Evolutionary conservation across 2,329 filamentous ascomycete genomes (phyloP), one percentile per base, ranked within the genome.

Genomic region (Trichoderma arundinaceum): DNA sequence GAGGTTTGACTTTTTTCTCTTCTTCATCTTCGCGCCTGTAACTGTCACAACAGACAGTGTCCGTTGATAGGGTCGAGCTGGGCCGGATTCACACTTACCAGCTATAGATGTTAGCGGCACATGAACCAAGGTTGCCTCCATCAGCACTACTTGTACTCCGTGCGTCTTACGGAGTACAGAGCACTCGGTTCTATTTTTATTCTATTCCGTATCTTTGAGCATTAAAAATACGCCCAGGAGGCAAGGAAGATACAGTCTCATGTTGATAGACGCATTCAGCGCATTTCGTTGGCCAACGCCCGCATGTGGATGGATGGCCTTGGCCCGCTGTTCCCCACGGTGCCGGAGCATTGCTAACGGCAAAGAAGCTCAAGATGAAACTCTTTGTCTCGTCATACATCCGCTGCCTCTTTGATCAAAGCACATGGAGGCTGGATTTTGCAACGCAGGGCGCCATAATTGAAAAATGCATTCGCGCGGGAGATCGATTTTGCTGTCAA

Each of bases 301-400:
- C 22, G 22, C 22, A 28, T 3, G 22, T 28, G 22, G 22, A 28
- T 28, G 22, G 22, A 28, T 19, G 19, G 10, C 6, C 9, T 52
- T n/a, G 32, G 48, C 48, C 59, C 48, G 59, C 38, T 15, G 35
- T 35, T 12, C 59, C 49, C 48, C 39, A 53, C 48, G 8, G 12
- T n/a, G 7, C 22, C 35, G 58, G 17, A 22, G 13, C 28, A 43
- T 51, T 43, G 19, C 22, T 17, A 32, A 38, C 8, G 28, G 2
- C 5, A 12, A 35, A 53, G 44, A 44, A 33, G 28, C 48, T 62
- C 59, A 62, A 46, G 28, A 44, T 62, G 59, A 62, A 53, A 53
- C 59, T 44, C n/a, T 53, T 9, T n/a, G 38, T 35, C 7, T 41
- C n/a, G 39, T 53, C 15, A 28, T 28, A 28, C 4, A 28, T 28